A percentile compares a stretch with the other conserved stretches of the same genome.
These are phyloP conservation scores for Diaporthe helianthi DNA, from an alignment of 2,329 filamentous ascomycete genomes.

Conservation along the genomic window DNA sequence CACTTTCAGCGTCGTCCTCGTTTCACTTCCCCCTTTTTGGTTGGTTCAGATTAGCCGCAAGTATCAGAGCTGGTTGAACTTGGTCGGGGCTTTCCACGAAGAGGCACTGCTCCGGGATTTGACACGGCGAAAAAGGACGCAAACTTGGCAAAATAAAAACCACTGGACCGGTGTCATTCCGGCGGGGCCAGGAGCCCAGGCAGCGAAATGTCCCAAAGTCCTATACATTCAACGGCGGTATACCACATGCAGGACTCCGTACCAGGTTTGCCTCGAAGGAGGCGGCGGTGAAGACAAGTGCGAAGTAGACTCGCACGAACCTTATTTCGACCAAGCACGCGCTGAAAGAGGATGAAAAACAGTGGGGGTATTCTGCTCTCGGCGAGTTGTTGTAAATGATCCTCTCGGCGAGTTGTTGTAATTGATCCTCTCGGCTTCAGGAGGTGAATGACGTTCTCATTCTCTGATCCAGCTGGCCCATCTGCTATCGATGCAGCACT, in stretches of 20 bases:
- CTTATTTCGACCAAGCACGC: not conserved
- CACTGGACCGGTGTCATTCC: not conserved
- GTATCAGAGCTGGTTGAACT: not conserved
- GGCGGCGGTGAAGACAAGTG: not conserved
- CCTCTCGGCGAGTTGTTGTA: not conserved
- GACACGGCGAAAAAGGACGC: not conserved
- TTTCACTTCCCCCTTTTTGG: not conserved
- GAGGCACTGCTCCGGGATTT: not conserved
- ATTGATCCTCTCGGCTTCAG: too few species aligned
- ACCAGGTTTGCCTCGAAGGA: not conserved
- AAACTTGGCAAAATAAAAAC: not conserved
- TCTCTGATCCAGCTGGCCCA: not conserved
- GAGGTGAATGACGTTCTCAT: not conserved
- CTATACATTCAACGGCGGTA: not conserved
- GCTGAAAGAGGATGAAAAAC: too few species aligned
- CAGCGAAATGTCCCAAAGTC: not conserved
- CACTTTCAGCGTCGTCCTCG: not conserved
- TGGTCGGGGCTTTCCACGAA: not conserved
- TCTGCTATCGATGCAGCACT: not conserved
- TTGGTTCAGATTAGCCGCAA: not conserved
- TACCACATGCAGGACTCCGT: not conserved
- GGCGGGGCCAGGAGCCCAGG: not conserved
- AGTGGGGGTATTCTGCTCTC: not conserved
- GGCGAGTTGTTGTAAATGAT: not conserved
- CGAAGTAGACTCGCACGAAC: not conserved